Percentiles rank a stretch among this genome's conserved stretches.
phyloP scores from a whole-genome alignment of 495 filamentous ascomycete species.

The Trichoderma orchidacearum region DNA sequence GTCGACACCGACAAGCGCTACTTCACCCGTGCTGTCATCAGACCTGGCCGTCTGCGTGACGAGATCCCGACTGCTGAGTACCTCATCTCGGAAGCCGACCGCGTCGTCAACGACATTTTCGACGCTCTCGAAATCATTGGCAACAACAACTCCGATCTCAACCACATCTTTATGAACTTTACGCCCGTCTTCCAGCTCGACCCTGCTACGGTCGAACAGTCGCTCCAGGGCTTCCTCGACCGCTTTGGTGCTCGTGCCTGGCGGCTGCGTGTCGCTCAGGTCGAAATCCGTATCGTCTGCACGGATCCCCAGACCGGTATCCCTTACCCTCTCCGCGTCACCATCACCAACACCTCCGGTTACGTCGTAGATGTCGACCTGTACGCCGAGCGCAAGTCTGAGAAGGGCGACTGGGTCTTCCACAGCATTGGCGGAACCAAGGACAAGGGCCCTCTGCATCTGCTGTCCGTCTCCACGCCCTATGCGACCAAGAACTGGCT shows the following conservation, averaged over 20 bases:
- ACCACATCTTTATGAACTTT: conserved; percentile 99
- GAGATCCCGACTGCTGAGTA: conserved; percentile 97
- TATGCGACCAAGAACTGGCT: conserved; percentile 98
- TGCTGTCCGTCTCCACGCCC: conserved; percentile 77
- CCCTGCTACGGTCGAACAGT: conserved; percentile 84
- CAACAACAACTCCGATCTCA: conserved; percentile 97
- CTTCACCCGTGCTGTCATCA: conserved; percentile 89
- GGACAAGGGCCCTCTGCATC: conserved; percentile 91
- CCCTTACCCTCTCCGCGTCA: conserved; percentile 86
- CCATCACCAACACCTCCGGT: conserved; percentile 98
- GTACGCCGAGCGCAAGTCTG: conserved; percentile 94
- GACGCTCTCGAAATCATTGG: conserved; percentile 97
- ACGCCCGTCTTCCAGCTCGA: conserved; percentile 85
- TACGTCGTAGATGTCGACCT: conserved; percentile 97
- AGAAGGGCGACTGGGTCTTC: conserved; percentile 95
- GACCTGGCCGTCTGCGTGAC: conserved; percentile 83
- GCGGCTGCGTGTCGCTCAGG: conserved; percentile 92
- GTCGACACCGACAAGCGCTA: conserved; percentile 87
- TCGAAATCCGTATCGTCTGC: conserved; percentile 97
- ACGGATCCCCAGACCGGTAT: conserved; percentile 73
- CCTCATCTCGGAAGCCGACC: conserved; percentile 91
- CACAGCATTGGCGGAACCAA: conserved; percentile 91
- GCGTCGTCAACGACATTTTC: conserved; percentile 93
- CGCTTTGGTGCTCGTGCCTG: conserved; percentile 90
- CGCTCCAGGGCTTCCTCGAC: conserved; percentile 87